Evolutionary conservation across 2,329 filamentous ascomycete genomes (phyloP), one percentile per base, ranked within the genome.

Genomic region (Pseudogymnoascus sp.): DNA sequence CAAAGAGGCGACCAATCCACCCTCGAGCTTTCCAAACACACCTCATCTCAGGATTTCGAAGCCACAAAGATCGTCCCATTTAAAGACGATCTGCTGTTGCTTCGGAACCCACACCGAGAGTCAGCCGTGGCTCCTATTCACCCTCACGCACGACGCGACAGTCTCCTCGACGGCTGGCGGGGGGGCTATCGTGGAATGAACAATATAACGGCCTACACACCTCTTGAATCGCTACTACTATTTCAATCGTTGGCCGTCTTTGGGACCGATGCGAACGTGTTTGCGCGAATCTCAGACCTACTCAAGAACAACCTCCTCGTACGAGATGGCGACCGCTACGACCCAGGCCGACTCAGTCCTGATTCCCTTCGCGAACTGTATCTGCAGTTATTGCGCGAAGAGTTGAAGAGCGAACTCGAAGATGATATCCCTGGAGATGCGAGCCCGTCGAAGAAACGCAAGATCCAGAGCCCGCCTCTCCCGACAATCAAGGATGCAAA

Each of bases 151-250:
- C 78, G 76, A 78, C 79, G 78, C 74, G 76, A 80, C 76, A 77
- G 75, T 77, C 77, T 78, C 80, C 79, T 82, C 80, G 80, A 81
- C 76, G 75, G 76, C 76, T 78, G 78, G 78, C 80, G 81, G 82
- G 80, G 80, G 73, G 79, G 78, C 72, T 76, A 75, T 73, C 74
- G 79, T 79, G 81, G 79, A 75, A 84, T 84, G 81, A 82, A 79
- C 79, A 76, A 76, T 72, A 75, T 77, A 76, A 81, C 85, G 73
- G 80, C 82, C 72, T 93, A 95, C 77, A 93, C 91, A 73, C 85
- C 88, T 70, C 89, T 96, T 80, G 92, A 96, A 82, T 89, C 88
- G 72, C 82, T 96, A 66, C 84, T 95, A 68, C 83, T 96, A 72
- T 93, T 95, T 78, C 90, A 93, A 77, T 88, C 87, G 65, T 82